Evolutionary conservation across 2,329 filamentous ascomycete species (phyloP).

Genomic region (Cercospora berteroae): DNA sequence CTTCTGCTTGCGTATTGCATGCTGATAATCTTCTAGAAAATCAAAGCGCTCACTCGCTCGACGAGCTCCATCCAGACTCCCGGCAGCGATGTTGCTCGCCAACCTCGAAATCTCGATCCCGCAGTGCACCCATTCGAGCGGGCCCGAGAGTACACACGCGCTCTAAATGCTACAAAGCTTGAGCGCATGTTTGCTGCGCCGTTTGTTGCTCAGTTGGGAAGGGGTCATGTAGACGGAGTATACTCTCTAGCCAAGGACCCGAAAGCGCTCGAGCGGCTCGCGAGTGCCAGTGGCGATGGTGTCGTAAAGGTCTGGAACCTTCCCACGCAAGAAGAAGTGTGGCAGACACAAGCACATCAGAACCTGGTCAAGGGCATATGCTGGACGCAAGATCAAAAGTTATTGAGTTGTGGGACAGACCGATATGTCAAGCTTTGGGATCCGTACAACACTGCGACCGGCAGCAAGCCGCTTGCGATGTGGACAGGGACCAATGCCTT

Average conservation of each 20-base stretch:
- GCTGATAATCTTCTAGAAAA: constrained; percentile 46
- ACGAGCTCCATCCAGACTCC: constrained; percentile 64
- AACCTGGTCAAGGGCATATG: constrained; percentile 89
- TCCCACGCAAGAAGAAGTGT: constrained; percentile 68
- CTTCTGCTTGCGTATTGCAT: background rate
- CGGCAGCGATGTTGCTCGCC: constrained; percentile 63
- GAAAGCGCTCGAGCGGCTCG: constrained; percentile 51
- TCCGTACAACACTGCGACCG: constrained; percentile 71
- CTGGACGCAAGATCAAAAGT: constrained; percentile 81
- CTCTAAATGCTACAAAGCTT: constrained; percentile 82
- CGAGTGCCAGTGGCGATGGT: constrained; percentile 85
- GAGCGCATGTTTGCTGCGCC: constrained; percentile 88
- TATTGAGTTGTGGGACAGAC: constrained; percentile 85
- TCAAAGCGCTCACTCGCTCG: constrained; percentile 66
- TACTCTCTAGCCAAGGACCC: constrained; percentile 52
- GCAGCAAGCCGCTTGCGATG: constrained; percentile 72
- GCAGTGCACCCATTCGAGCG: constrained; percentile 87
- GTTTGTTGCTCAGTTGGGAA: constrained; percentile 82
- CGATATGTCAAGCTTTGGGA: constrained; percentile 87
- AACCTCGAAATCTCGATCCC: constrained; percentile 73
- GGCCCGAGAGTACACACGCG: constrained; percentile 78
- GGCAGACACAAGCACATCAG: constrained; percentile 80
- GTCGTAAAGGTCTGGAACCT: constrained; percentile 92
- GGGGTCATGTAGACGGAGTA: constrained; percentile 84
- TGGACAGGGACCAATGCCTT: constrained; percentile 84